Evolutionary conservation across 129 eudicot species (phyloP), one percentile per base, ranked within the genome.

Genomic region (Helianthus tuberosus): DNA sequence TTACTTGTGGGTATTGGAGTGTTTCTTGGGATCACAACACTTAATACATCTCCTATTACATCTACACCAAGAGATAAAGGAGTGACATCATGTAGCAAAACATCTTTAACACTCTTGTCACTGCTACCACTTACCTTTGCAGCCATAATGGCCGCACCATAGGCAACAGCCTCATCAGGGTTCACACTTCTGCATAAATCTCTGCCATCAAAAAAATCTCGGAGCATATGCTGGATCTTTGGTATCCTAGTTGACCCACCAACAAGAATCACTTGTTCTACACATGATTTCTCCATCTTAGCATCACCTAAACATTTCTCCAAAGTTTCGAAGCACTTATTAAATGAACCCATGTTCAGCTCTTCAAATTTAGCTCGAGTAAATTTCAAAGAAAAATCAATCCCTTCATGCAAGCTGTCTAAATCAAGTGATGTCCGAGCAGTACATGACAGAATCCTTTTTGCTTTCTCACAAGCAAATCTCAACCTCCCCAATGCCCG

Each of bases 341-440:
- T 5, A 53, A 53, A 53, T 27, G 9, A 15, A 53, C 4, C 68
- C 29, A 59, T 73, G 58, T 73, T 73, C 11, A 73, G 47, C 4
- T 73, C 69, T 25, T 73, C 77, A 60, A 73, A 73, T 46, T 73
- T 73, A 46, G 77, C 77, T 29, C 48, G 68, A 73, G 47, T 44
- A 15, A 69, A 29, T 51, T 51, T 69, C 49, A 69, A 25, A 29
- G 62, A 69, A 49, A 69, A 69, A 69, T 69, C 63, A 51, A 69
- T 69, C 15, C 62, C 74, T 12, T 69, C 74, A 51, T 69, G 61
- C 74, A 69, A 51, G 32, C 74, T 6, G 14, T 69, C 74, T 15
- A 69, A 11, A 14, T 69, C 63, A 2, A 69, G 13, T 50, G 74
- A 51, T 8, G 74, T 51, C 35, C 8, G 63, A 13, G 49, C 32